Base-by-base conservation (phyloP, 768 basidiomycete species). In the Crepidotus variabilis region DNA sequence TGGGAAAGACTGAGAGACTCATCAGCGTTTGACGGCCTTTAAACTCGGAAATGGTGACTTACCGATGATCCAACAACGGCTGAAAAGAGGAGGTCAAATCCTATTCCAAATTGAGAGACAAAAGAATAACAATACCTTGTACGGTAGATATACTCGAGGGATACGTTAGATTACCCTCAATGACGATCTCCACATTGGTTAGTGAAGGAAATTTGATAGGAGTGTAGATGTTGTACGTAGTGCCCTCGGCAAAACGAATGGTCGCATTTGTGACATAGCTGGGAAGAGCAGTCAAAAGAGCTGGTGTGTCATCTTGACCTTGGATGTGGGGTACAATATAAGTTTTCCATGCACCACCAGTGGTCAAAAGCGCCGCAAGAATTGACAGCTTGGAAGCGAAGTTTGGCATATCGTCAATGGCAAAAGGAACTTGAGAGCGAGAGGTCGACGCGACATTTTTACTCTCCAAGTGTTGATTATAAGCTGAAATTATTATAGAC, bases 161-260 rank as follows among this genome's bases (percentile, higher is more conserved):
- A 60, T 84, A 83, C 2, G 78, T 80, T 58, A 85, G 51, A 54
- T 86, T 86, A 1, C 84, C 84, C 51, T 84, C 77, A 54, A 86
- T 73, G 28, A 67, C 67, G 20, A 87, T 72, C 57, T 84, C 82
- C 16, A 85, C 83, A 57, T 85, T 84, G 33, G 72, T 78, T 51
- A 86, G 64, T 0, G 61, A 64, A 0, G 83, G 81, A 54, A 86
- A 86, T 54, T 71, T 76, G 68, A 85, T 73, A 0, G 84, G 81
- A 2, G 81, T 82, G 63, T 79, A 83, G 6, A 85, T 78, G 61
- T 86, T 87, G 62, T 87, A 87, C 0, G 76, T 81, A 18, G 76
- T 67, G 35, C 83, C 82, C 51, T 80, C 73, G 63, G 78, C 50
- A 66, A 87, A 87, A 4, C 86, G 57, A 60, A 86, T 85, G 4